Conservation (phyloP, 345 rosid genomes). For the Carallia pectinifolia region DNA sequence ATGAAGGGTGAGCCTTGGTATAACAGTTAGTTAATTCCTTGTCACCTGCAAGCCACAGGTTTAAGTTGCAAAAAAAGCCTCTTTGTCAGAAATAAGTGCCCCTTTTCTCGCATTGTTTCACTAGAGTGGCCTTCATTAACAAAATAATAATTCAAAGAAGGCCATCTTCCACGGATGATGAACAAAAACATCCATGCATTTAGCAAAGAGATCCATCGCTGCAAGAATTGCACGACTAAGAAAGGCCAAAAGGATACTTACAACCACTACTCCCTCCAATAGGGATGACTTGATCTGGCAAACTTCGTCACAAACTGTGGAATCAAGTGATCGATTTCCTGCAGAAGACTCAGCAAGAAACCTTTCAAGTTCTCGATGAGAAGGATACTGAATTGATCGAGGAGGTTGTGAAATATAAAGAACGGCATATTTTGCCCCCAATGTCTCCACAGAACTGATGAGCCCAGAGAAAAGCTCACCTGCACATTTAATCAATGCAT, state of each 20-base stretch:
- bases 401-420: slow-evolving; percentile 81
- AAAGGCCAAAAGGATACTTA: slow-evolving; percentile 39
- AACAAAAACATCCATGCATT: too few relatives aligned
- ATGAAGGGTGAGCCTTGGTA: too few relatives aligned
- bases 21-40: too few relatives aligned
- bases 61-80: too few relatives aligned
- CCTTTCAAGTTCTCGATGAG: slow-evolving; percentile 62
- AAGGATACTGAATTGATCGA: slow-evolving; percentile 51
- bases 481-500: slow-evolving; percentile 29
- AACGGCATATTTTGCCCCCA: slow-evolving; percentile 66
- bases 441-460: slow-evolving; percentile 59
- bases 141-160: not conserved
- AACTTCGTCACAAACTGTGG: slow-evolving; percentile 66
- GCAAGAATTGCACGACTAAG: too few relatives aligned
- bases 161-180: not conserved
- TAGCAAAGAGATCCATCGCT: too few relatives aligned
- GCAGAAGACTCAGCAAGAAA: slow-evolving; percentile 67
- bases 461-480: slow-evolving; percentile 68
- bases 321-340: slow-evolving; percentile 42
- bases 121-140: too few relatives aligned
- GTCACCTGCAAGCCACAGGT: too few relatives aligned
- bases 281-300: slow-evolving; percentile 88
- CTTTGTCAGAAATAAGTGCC: too few relatives aligned
- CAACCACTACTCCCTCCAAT: slow-evolving; percentile 85
- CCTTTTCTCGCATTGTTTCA: too few relatives aligned